Evolutionary conservation across 2,329 filamentous ascomycete species (phyloP).

Genomic region (Chrysosporium keratinophilum): DNA sequence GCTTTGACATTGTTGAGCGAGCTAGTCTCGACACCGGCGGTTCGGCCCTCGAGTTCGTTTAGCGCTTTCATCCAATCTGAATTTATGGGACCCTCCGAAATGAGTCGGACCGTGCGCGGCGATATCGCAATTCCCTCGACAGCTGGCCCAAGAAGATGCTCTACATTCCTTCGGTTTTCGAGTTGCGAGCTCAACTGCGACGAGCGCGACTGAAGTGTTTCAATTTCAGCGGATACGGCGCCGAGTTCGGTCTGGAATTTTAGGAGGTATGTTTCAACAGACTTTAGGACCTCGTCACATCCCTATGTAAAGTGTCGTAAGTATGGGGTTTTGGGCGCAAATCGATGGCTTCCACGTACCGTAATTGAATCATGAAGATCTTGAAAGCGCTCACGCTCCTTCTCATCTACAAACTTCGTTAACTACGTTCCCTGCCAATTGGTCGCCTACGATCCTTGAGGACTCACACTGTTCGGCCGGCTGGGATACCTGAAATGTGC

Average conservation of each 20-base stretch:
- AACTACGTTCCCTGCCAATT: background rate
- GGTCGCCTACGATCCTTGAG: no score
- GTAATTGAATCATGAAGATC: slow-evolving; percentile 80
- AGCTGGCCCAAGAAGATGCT: slow-evolving; percentile 74
- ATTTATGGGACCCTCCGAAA: slow-evolving; percentile 80
- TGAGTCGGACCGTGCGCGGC: slow-evolving; percentile 70
- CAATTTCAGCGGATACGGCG: slow-evolving; percentile 86
- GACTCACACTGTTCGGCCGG: slow-evolving; percentile 61
- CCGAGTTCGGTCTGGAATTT: slow-evolving; percentile 91
- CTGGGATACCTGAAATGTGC: slow-evolving; percentile 41
- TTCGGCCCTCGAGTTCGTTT: slow-evolving; percentile 71
- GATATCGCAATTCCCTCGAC: slow-evolving; percentile 88
- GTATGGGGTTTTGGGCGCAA: slow-evolving; percentile 2
- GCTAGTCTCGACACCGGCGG: slow-evolving; percentile 59
- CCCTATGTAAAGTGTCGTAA: slow-evolving; percentile 34
- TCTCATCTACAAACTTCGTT: slow-evolving; percentile 48
- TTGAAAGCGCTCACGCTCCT: slow-evolving; percentile 74
- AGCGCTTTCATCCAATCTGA: slow-evolving; percentile 77
- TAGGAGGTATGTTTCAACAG: slow-evolving; percentile 82
- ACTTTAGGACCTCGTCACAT: slow-evolving; percentile 86
- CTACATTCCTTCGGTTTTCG: slow-evolving; percentile 79
- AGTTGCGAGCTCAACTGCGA: slow-evolving; percentile 70
- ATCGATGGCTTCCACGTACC: slow-evolving; percentile 21
- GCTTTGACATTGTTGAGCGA: slow-evolving; percentile 60
- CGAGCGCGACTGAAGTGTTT: slow-evolving; percentile 80